Evolutionary conservation across 2,329 filamentous ascomycete genomes (phyloP).

Genomic region (Diaporthe amygdali): DNA sequence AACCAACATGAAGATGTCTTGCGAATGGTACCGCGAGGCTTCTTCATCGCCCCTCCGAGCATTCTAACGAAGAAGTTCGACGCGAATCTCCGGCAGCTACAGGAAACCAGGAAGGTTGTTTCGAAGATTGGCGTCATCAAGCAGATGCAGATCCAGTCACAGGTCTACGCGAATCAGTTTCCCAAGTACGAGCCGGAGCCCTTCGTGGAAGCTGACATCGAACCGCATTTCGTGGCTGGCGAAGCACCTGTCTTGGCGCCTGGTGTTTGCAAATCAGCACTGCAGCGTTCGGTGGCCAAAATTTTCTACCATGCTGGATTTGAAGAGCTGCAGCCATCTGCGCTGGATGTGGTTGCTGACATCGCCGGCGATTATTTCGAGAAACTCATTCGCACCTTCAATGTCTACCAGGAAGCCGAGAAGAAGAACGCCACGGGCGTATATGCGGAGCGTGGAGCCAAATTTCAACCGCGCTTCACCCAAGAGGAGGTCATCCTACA

Average conservation of each 20-base stretch:
- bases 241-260: slow-evolving; percentile 87
- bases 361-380: slow-evolving; percentile 88
- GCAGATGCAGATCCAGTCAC: slow-evolving; percentile 98
- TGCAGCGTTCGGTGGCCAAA: slow-evolving; percentile 91
- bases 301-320: slow-evolving; percentile 96
- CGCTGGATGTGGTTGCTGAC: slow-evolving; percentile 87
- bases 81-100: slow-evolving; percentile 90
- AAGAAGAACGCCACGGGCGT: slow-evolving; percentile 64
- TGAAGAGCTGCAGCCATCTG: slow-evolving; percentile 95
- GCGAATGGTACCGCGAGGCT: slow-evolving; percentile 74
- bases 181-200: slow-evolving; percentile 93
- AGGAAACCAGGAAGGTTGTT: slow-evolving; percentile 94
- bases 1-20: slow-evolving; percentile 88
- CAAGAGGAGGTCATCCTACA: slow-evolving; percentile 88
- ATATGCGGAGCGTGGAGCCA: slow-evolving; percentile 45
- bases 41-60: slow-evolving; percentile 78
- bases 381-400: slow-evolving; percentile 81
- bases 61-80: slow-evolving; percentile 81
- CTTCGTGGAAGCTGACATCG: slow-evolving; percentile 85
- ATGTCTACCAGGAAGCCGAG: slow-evolving; percentile 82
- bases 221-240: slow-evolving; percentile 88
- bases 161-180: slow-evolving; percentile 98
- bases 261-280: slow-evolving; percentile 78
- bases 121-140: slow-evolving; percentile 98
- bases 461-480: slow-evolving; percentile 71